Base-by-base conservation (phyloP, 75 land plant genomes). In the Cupressus sempervirens region DNA sequence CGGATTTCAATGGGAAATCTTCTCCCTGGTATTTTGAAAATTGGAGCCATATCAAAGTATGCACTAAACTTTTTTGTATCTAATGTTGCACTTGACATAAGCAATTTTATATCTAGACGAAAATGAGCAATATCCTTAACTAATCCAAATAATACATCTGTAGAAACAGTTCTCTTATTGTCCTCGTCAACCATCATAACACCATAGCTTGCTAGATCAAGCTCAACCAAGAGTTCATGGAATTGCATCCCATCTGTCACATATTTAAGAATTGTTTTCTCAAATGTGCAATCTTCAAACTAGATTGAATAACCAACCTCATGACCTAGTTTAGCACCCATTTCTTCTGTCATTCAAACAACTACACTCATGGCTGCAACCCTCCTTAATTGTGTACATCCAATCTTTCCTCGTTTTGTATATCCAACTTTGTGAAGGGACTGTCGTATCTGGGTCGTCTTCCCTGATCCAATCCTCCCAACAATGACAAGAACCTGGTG, bases 361-460 rank as follows among this genome's bases (percentile, higher is more conserved):
- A 98, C 89, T 74, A 97, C 98, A 88, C 99, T 97, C 99, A 97
- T 98, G n/a, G 99, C 99, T 62, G 99, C 99, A 80, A 98, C 99
- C 54, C 99, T 87, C 6, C 99, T 92, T 53, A 99, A 99, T 85
- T 98, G 99, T 20, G 99, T 98, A 90, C 99, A 98, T 38, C 97
- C 99, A 87, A 98, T 90, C 98, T 95, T n/a, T n/a, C n/a, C n/a
- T n/a, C n/a, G n/a, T n/a, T n/a, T n/a, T n/a, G n/a, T n/a, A n/a
- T n/a, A n/a, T n/a, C n/a, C n/a, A n/a, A n/a, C n/a, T n/a, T n/a
- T n/a, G n/a, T n/a, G n/a, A n/a, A n/a, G n/a, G n/a, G n/a, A n/a
- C 87, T 98, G 96, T 40, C 98, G 99, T 26, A 46, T 46, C 50
- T 46, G 50, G 7, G 7, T 46, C 9, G 50, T 46, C 5, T 46